Percentiles rank a stretch among this genome's conserved stretches.
phyloP scores from a whole-genome alignment of 2,329 filamentous ascomycete genomes.

The Esteya vermicola region DNA sequence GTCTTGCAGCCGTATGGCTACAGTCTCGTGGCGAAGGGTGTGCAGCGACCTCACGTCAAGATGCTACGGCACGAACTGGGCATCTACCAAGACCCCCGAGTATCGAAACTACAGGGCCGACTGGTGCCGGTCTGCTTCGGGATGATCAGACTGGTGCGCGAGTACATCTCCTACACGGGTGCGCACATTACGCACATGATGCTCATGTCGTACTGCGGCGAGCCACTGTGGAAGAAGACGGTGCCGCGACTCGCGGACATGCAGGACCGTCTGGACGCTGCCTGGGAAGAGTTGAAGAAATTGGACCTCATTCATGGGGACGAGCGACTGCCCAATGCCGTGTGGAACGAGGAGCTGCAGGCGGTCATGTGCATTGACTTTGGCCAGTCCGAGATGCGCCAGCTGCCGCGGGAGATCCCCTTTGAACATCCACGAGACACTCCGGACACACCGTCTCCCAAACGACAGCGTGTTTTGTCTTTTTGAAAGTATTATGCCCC shows the following conservation, averaged over 20 bases:
- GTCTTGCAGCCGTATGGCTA: background rate
- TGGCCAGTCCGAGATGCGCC: too few species aligned
- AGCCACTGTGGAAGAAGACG: background rate
- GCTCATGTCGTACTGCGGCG: conserved; percentile 1
- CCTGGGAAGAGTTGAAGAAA: conserved; percentile 1
- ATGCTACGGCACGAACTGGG: background rate
- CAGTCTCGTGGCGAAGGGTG: background rate
- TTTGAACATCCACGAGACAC: too few species aligned
- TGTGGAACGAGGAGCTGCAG: conserved; percentile 1
- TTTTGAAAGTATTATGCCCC: too few species aligned
- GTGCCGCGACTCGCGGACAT: background rate
- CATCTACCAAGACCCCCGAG: background rate
- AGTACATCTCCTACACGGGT: background rate
- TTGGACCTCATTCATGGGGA: background rate
- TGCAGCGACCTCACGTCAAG: background rate
- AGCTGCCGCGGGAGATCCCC: too few species aligned
- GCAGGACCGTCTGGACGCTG: background rate
- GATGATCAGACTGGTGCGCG: background rate
- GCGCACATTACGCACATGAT: background rate
- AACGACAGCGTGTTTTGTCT: too few species aligned
- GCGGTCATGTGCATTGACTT: conserved; percentile 3
- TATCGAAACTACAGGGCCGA: background rate
- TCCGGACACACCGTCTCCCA: too few species aligned
- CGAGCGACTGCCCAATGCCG: background rate
- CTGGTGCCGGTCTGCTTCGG: conserved; percentile 2